phyloP scores from a whole-genome alignment of 805 yeast genomes.

The Henningerozyma blattae region DNA sequence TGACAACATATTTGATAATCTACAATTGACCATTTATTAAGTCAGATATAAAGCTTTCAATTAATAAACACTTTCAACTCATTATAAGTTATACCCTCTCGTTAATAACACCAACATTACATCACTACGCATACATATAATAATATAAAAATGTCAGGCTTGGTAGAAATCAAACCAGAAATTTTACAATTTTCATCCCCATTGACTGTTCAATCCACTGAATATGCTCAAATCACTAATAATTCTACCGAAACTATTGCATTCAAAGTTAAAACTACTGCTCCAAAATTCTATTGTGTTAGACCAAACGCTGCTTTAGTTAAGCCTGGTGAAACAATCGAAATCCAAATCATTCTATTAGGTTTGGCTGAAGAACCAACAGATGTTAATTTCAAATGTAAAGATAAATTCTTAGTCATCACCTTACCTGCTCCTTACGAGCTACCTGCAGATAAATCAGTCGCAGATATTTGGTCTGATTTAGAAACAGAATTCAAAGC shows the following conservation, averaged over 20 bases:
- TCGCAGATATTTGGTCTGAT: constrained; percentile 65
- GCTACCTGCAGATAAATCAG: constrained; percentile 37
- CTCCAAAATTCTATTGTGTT: constrained; percentile 91
- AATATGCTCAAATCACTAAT: constrained; percentile 38
- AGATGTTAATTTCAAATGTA: constrained; percentile 57
- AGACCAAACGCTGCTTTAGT: constrained; percentile 90
- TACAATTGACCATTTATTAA: too few species aligned
- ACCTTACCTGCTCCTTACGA: constrained; percentile 64
- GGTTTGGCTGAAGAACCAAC: constrained; percentile 73
- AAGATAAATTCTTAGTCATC: constrained; percentile 86
- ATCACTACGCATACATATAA: too few species aligned
- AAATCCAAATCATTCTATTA: constrained; percentile 75
- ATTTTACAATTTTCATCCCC: constrained; percentile 66
- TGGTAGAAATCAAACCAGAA: constrained; percentile 67
- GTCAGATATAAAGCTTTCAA: too few species aligned
- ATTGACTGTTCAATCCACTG: constrained; percentile 60
- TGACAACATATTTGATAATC: too few species aligned
- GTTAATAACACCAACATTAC: too few species aligned
- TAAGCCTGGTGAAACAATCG: constrained; percentile 58
- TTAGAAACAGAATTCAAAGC: constrained; percentile 49
- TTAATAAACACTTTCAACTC: too few species aligned
- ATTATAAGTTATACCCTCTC: too few species aligned
- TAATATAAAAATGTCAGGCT: too few species aligned
- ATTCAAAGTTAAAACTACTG: constrained; percentile 95
- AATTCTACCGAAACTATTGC: constrained; percentile 56